Evolutionary conservation across 2,329 filamentous ascomycete species (phyloP).

Genomic region (Beauveria sp.): DNA sequence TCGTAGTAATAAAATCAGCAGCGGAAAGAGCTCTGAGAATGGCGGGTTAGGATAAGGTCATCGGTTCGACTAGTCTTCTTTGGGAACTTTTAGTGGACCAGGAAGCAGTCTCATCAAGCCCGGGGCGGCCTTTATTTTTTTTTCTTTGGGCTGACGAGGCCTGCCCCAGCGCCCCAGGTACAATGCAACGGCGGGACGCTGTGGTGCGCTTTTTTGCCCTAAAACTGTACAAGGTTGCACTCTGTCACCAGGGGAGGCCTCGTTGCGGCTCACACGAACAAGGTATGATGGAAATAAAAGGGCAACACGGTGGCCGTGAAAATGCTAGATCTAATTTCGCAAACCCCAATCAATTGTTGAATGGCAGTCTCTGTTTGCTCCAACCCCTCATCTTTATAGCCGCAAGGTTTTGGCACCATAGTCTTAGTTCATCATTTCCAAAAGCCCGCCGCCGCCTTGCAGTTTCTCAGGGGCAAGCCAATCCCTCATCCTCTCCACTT

Average conservation of each 20-base stretch:
- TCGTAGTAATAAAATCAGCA: background rate
- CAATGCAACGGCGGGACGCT: background rate
- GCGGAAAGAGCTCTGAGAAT: background rate
- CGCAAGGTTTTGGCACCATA: no score
- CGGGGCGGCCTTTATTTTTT: no score
- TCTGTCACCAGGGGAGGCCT: background rate
- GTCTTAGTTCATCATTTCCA: background rate
- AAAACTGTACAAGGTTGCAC: background rate
- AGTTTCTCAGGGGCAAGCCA: conserved; percentile 1
- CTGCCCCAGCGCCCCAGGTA: background rate
- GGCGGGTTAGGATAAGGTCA: background rate
- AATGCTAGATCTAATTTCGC: no score
- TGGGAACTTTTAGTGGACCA: background rate
- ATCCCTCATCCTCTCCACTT: background rate
- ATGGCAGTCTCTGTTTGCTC: no score
- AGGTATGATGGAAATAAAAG: no score
- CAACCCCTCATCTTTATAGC: no score
- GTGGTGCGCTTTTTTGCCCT: background rate
- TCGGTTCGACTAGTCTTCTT: background rate
- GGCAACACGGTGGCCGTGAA: no score
- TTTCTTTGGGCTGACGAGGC: background rate
- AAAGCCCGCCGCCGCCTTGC: background rate
- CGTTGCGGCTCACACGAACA: background rate
- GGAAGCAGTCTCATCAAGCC: no score
- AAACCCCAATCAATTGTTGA: no score